Evolutionary conservation across 2,329 filamentous ascomycete genomes (phyloP), one percentile per base, ranked within the genome.

Genomic region (Arthrobotrys iridis): DNA sequence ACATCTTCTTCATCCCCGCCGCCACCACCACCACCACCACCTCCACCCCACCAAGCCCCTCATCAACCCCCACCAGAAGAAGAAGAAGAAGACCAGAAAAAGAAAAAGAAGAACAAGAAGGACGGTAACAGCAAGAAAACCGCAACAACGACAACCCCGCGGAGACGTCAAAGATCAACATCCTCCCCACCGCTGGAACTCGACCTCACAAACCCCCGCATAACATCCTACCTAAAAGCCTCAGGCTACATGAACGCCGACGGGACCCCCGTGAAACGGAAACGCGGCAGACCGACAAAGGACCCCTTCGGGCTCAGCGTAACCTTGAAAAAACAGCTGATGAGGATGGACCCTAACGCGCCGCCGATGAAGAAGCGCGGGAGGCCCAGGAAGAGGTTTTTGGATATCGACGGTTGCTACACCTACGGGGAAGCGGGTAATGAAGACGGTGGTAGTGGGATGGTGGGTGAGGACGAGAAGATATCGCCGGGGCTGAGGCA

Each of bases 181-280:
- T 22, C 46, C 33, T 58, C 62, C 13, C 63, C 68, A 18, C 67
- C 60, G 1, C 55, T 75, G n/a, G 46, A 67, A 30, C 70, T 75
- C 33, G 70, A 75, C 62, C 43, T 75, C 15, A 66, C 70, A 20
- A 75, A 75, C 26, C 70, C 70, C 6, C 33, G 37, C 13, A 75
- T 75, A 24, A 55, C 52, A 40, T 35, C 48, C 13, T 75, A 63
- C 46, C 70, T 75, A 24, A 66, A 75, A 58, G 18, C 35, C 6
- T 48, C 55, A 43, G 70, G 70, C 28, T 75, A 75, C 70, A 75
- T 75, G 70, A 67, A 67, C 70, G 59, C 52, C 24, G 70, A 75
- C 70, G 70, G 70, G 46, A 67, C 55, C 6, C 70, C 70, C 35
- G 70, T 52, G 18, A 75, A 75, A 46, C 35, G 45, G 15, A 67